Evolutionary conservation across 148 eudicot genomes (phyloP), one percentile per base, ranked within the genome.

Genomic region (Chenopodium quinoa): DNA sequence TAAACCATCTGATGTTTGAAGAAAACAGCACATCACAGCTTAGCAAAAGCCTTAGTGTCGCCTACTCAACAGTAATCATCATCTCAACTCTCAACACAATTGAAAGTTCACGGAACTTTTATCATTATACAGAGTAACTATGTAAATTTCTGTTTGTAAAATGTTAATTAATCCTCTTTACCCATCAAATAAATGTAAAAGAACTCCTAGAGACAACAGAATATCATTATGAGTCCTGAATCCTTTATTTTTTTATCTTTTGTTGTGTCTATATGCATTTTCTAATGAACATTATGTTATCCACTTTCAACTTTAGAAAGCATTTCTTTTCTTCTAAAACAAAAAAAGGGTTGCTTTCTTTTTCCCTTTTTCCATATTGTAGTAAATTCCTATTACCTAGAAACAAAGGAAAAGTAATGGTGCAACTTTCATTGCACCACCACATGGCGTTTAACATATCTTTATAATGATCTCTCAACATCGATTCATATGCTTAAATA

Each of bases 381-480:
- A 83, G 25, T 73, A 48, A 31, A 64, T 71, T 78, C 78, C 50
- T 20, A 77, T 31, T 62, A 66, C 73, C 29, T 76, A 82, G 60
- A 20, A 60, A 50, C 23, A 63, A 64, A 72, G 27, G 29, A 64
- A 78, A 83, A 77, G 78, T 70, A 73, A 25, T 27, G 78, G 66
- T 72, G 73, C 78, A 62, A 82, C 66, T 78, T 78, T 67, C 81
- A 71, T 78, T 7, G 81, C 64, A 71, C 19, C 63, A 77, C 62
- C 62, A 56, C 63, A 77, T 58, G 75, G 80, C 31, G 4, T 58
- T 40, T 54, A 13, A 27, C 71, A 31, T 1, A 23, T 34, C 65
- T 58, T 29, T 40, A 65, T 71, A 72, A 8, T 54, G 34, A 71
- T 22, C 66, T 58, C 70, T 73, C 70, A 58, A 76, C 68, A 81